phyloP scores from a whole-genome alignment of 177 flowering plant species.

The Tripterygium wilfordii region DNA sequence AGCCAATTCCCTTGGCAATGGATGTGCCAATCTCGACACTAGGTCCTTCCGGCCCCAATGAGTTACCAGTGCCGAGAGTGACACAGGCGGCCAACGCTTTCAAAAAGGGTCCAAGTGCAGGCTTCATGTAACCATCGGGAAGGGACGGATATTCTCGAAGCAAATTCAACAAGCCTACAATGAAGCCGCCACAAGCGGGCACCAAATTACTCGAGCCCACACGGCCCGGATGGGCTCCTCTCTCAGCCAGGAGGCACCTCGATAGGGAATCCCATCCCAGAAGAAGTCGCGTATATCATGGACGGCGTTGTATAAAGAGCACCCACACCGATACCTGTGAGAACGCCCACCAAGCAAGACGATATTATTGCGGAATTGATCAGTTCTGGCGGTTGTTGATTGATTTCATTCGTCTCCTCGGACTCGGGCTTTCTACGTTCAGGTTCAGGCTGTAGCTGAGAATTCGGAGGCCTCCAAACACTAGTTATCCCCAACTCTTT shows the following conservation, averaged over 20 bases:
- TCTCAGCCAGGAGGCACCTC: slow-evolving; percentile 90
- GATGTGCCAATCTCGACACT: slow-evolving; percentile 94
- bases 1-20: slow-evolving; percentile 64
- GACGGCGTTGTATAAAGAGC: slow-evolving; percentile 66
- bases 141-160: slow-evolving; percentile 20
- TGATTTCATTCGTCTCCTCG: neutral
- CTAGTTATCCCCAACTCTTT: too few species aligned
- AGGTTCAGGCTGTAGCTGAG: too few species aligned
- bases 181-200: slow-evolving; percentile 76
- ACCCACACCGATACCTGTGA: slow-evolving; percentile 80
- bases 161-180: slow-evolving; percentile 57
- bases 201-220: slow-evolving; percentile 70
- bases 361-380: slow-evolving; percentile 37
- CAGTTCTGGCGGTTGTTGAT: neutral
- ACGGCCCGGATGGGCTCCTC: slow-evolving; percentile 52
- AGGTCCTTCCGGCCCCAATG: slow-evolving; percentile 97
- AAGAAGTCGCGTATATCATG: slow-evolving; percentile 76
- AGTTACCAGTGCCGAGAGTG: slow-evolving; percentile 91
- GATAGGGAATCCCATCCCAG: slow-evolving; percentile 82
- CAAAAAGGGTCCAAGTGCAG: slow-evolving; percentile 48
- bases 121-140: slow-evolving; percentile 17
- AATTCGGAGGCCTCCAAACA: too few species aligned
- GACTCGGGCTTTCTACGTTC: too few species aligned
- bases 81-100: slow-evolving; percentile 79
- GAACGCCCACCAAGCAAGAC: slow-evolving; percentile 79